phyloP scores from a whole-genome alignment of 2,329 filamentous ascomycete genomes.

The Fusarium piperis region DNA sequence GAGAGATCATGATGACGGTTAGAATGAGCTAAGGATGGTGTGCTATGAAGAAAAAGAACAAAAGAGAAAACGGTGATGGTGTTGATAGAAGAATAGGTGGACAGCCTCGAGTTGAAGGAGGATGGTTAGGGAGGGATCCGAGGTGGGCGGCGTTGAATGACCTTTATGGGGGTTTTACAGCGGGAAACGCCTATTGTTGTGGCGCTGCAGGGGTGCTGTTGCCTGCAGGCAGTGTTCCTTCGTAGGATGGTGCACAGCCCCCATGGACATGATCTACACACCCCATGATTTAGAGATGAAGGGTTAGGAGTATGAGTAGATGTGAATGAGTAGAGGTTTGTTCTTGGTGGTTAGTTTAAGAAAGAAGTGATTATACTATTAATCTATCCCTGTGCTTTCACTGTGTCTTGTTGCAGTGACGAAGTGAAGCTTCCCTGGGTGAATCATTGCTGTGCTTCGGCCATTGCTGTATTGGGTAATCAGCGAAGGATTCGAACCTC shows the following conservation, averaged over 20 bases:
- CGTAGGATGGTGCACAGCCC: background rate
- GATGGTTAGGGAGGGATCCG: slow-evolving; percentile 9
- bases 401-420: background rate
- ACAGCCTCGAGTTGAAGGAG: slow-evolving; percentile 14
- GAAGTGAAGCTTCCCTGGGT: background rate
- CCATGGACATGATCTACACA: background rate
- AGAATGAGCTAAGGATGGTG: background rate
- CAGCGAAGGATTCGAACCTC: background rate
- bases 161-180: background rate
- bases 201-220: background rate
- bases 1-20: slow-evolving; percentile 30
- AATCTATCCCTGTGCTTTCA: background rate
- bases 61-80: background rate
- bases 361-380: background rate
- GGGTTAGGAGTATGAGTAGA: background rate
- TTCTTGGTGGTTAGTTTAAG: background rate
- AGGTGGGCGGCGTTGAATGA: background rate
- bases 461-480: slow-evolving; percentile 4
- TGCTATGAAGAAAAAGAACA: background rate
- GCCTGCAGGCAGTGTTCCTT: background rate
- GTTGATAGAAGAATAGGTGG: background rate
- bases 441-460: background rate
- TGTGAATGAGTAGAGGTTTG: background rate
- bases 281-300: background rate
- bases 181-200: background rate